Evolutionary conservation across 179 eudicot species (phyloP).

Genomic region (Drosera spatulata): DNA sequence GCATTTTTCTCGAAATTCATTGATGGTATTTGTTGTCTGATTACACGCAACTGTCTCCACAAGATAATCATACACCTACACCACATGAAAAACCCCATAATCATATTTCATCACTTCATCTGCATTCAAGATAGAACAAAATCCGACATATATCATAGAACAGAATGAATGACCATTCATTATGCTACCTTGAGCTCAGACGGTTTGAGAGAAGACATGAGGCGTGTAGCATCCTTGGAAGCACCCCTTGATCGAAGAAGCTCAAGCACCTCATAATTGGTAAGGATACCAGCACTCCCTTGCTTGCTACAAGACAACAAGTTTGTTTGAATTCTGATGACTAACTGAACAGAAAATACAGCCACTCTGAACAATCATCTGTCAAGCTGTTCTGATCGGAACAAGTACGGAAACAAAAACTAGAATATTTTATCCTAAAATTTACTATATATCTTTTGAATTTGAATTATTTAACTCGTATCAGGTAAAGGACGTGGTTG

Average conservation of each 20-base stretch:
- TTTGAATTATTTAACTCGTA: no score
- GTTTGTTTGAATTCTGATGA: not conserved
- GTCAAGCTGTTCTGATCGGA: no score
- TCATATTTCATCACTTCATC: not conserved
- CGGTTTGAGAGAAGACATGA: conserved; percentile 43
- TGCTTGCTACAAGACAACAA: conserved; percentile 33
- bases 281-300: conserved; percentile 55
- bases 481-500: no score
- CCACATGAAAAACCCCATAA: not conserved
- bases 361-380: no score
- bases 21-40: conserved; percentile 49
- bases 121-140: not conserved
- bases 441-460: no score
- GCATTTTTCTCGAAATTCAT: conserved; percentile 29
- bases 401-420: no score
- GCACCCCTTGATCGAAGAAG: conserved; percentile 69
- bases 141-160: not conserved
- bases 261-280: conserved; percentile 81
- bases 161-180: not conserved
- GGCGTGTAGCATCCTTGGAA: conserved; percentile 50
- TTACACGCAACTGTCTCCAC: conserved; percentile 44
- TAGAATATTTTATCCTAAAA: no score
- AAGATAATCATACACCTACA: conserved; percentile 75
- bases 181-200: conserved; percentile 58
- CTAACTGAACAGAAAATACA: no score